A percentile compares a stretch with the other conserved stretches of the same genome.
These are phyloP conservation scores for Lathyrus tuberosus DNA, from an alignment of 306 rosid genomes.

Conservation along the genomic window DNA sequence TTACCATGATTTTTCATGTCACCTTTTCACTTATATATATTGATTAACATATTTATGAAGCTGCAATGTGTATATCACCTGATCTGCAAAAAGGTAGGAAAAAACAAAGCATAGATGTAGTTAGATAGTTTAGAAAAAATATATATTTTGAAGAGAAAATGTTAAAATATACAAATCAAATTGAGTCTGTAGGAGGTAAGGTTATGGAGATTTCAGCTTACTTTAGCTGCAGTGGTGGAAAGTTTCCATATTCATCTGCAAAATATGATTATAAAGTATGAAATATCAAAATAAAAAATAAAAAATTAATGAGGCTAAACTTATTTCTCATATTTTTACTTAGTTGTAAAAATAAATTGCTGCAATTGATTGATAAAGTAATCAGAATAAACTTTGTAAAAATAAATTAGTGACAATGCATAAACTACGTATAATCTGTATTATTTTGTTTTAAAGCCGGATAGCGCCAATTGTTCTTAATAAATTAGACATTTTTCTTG, in stretches of 20 bases:
- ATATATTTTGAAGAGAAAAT: neutral
- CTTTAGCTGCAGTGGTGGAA: constrained; percentile 57
- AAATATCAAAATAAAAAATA: too few relatives aligned
- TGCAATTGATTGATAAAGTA: neutral
- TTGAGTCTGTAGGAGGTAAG: neutral
- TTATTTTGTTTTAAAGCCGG: constrained; percentile 25
- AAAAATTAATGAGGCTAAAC: too few relatives aligned
- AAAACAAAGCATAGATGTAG: constrained; percentile 26
- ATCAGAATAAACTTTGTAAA: neutral
- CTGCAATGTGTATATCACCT: constrained; percentile 53
- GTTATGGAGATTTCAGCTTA: constrained; percentile 37
- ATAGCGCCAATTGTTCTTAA: constrained; percentile 6
- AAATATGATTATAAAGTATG: constrained; percentile 23
- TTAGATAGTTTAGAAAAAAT: constrained; percentile 37
- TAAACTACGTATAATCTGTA: constrained; percentile 28
- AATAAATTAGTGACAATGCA: constrained; percentile 19
- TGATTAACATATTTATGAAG: constrained; percentile 1
- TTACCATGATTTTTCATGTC: constrained; percentile 23
- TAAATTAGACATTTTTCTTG: neutral
- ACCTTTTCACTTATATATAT: neutral
- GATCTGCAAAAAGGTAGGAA: constrained; percentile 58
- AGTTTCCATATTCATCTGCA: constrained; percentile 68
- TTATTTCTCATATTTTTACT: too few relatives aligned
- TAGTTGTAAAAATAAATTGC: too few relatives aligned
- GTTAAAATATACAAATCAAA: constrained; percentile 10